A percentile compares a stretch with the other conserved stretches of the same genome.
These are phyloP conservation scores for Pythium folliculosum DNA, from an alignment of 352 stramenopile species.

Conservation along the genomic window DNA sequence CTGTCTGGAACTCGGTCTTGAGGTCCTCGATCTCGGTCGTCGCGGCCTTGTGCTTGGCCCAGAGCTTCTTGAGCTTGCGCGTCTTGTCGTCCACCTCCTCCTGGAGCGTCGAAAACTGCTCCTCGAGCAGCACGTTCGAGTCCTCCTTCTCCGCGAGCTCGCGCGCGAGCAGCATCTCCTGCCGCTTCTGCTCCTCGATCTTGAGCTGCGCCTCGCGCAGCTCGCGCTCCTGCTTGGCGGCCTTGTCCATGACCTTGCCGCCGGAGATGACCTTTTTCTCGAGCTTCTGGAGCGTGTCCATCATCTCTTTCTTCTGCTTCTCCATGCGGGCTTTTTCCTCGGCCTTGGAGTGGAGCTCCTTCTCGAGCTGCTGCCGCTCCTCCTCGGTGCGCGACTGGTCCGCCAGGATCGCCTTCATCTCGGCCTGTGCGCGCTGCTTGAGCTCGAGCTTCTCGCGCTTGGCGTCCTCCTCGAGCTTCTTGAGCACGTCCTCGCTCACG, in stretches of 20 bases:
- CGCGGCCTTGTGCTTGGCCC: constrained; percentile 91
- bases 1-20: constrained; percentile 90
- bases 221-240: constrained; percentile 92
- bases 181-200: constrained; percentile 81
- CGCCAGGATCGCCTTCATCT: constrained; percentile 84
- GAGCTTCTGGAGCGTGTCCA: constrained; percentile 77
- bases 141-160: constrained; percentile 94
- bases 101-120: constrained; percentile 88
- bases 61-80: constrained; percentile 95
- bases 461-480: constrained; percentile 76
- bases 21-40: constrained; percentile 93
- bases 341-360: constrained; percentile 84
- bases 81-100: constrained; percentile 95
- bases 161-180: constrained; percentile 83
- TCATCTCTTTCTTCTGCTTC: constrained; percentile 91
- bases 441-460: constrained; percentile 72
- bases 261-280: constrained; percentile 90
- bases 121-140: constrained; percentile 90
- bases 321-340: constrained; percentile 82
- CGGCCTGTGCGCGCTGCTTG: constrained; percentile 65
- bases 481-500: constrained; percentile 76
- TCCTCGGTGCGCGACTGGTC: constrained; percentile 89
- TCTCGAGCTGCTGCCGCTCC: constrained; percentile 82
- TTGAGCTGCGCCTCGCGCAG: constrained; percentile 90
- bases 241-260: constrained; percentile 93